A percentile compares a stretch with the other conserved stretches of the same genome.
Conservation (phyloP, 2,329 filamentous ascomycete species). For the Neurospora sp. region DNA sequence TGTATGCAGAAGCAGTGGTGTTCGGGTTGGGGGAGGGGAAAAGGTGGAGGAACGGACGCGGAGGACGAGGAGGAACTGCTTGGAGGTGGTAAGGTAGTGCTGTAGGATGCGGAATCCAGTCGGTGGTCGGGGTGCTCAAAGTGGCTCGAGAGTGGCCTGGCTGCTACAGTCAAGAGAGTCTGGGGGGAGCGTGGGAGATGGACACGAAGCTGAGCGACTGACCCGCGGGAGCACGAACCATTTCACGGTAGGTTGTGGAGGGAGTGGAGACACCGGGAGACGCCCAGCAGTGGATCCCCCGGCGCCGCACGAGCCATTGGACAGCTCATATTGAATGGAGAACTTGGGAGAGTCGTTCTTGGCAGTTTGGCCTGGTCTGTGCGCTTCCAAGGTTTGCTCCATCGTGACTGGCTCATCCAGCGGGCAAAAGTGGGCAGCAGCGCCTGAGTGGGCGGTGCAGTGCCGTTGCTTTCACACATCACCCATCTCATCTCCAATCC, state of each 20-base stretch:
- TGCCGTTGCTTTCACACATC: neutral
- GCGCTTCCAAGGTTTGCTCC: neutral
- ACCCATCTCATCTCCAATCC: neutral
- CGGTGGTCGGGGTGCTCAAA: constrained; percentile 5
- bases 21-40: neutral
- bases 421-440: constrained; percentile 3
- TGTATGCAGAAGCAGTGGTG: neutral
- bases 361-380: neutral
- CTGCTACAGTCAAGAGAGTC: neutral
- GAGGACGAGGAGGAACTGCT: constrained; percentile 14
- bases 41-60: neutral
- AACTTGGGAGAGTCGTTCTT: neutral
- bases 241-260: neutral
- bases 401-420: neutral
- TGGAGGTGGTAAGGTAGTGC: constrained; percentile 15
- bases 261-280: constrained; percentile 6
- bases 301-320: neutral
- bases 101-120: constrained; percentile 17
- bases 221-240: constrained; percentile 3
- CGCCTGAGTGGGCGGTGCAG: neutral
- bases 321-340: neutral
- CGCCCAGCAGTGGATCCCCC: constrained; percentile 2
- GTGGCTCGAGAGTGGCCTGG: constrained; percentile 4
- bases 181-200: constrained; percentile 16
- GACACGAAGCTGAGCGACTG: constrained; percentile 12